phyloP scores from a whole-genome alignment of 2,329 filamentous ascomycete species.

The Didymella segeticola region DNA sequence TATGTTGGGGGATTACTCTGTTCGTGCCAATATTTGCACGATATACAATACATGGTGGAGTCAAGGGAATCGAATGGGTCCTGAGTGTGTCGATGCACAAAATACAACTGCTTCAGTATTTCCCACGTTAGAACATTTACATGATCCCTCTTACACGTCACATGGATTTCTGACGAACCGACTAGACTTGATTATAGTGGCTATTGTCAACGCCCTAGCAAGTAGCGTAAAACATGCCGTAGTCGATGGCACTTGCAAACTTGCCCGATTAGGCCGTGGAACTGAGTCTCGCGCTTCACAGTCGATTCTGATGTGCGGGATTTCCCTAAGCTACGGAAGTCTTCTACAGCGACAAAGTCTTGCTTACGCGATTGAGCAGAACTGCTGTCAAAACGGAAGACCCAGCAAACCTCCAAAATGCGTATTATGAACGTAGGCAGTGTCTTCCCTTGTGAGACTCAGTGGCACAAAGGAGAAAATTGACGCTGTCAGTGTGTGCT shows the following conservation, averaged over 20 bases:
- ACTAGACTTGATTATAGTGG: neutral
- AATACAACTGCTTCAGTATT: neutral
- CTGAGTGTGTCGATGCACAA: neutral
- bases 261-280: conserved; percentile 1
- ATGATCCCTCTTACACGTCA: neutral
- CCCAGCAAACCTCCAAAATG: too few relatives aligned
- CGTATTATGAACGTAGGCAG: too few relatives aligned
- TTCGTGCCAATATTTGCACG: neutral
- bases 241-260: neutral
- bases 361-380: too few relatives aligned
- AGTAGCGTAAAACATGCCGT: conserved; percentile 9
- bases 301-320: too few relatives aligned
- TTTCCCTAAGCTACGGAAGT: too few relatives aligned
- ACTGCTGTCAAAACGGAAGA: too few relatives aligned
- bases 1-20: neutral
- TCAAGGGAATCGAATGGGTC: neutral
- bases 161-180: neutral
- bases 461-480: too few relatives aligned
- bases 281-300: too few relatives aligned
- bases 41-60: neutral
- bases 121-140: too few relatives aligned
- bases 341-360: too few relatives aligned
- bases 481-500: too few relatives aligned
- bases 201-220: neutral
- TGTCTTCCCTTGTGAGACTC: too few relatives aligned